Percentiles rank a stretch among this genome's conserved stretches.
These are phyloP conservation scores for Auricularia cornea DNA, from an alignment of 768 basidiomycete genomes.

Conservation along the genomic window DNA sequence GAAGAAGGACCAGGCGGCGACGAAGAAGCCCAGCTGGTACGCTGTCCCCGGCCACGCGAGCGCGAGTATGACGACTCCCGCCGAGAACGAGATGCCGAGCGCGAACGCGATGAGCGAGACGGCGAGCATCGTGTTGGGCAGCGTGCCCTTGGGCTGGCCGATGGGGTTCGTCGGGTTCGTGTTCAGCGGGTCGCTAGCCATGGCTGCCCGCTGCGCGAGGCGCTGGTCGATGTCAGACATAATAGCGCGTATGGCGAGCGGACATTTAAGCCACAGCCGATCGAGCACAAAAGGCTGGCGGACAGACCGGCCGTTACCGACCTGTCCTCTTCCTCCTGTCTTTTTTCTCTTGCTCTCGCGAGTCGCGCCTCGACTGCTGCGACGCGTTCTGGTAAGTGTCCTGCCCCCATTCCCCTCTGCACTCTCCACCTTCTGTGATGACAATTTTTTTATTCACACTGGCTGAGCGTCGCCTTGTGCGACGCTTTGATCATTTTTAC, in stretches of 20 bases:
- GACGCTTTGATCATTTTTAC: slow-evolving; percentile 1
- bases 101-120: slow-evolving; percentile 72
- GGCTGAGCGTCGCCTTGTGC: background rate
- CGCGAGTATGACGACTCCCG: slow-evolving; percentile 34
- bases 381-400: too few relatives aligned
- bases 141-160: slow-evolving; percentile 38
- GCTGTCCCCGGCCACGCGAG: slow-evolving; percentile 28
- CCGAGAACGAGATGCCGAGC: slow-evolving; percentile 64
- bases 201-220: background rate
- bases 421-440: background rate
- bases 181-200: slow-evolving; percentile 31
- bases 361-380: background rate
- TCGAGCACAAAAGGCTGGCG: background rate
- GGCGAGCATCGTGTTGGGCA: slow-evolving; percentile 86
- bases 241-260: background rate
- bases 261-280: background rate
- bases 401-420: background rate
- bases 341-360: background rate
- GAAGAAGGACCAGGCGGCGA: slow-evolving; percentile 77
- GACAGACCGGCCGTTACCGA: background rate
- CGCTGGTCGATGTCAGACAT: slow-evolving; percentile 1
- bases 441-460: slow-evolving; percentile 2
- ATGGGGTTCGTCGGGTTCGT: slow-evolving; percentile 39
- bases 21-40: slow-evolving; percentile 73
- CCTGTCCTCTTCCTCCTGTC: background rate